phyloP scores from a whole-genome alignment of 2,329 filamentous ascomycete species.

The Xylaria sp. region DNA sequence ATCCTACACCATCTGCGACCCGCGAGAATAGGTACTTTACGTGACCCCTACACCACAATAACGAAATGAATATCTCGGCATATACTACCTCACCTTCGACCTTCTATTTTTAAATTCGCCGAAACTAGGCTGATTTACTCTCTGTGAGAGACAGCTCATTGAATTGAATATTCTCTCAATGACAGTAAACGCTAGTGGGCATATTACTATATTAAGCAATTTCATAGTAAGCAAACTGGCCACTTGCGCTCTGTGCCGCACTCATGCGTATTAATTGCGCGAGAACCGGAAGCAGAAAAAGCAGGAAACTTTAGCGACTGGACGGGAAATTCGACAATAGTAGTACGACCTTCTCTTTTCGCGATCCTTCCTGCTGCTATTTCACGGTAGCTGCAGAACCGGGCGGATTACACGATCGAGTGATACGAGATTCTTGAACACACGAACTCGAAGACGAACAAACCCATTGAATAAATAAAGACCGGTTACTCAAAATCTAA shows the following conservation, averaged over 20 bases:
- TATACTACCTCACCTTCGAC: neutral
- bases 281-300: neutral
- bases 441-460: neutral
- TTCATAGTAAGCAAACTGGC: conserved; percentile 5
- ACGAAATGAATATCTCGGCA: no score
- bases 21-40: no score
- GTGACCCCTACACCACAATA: no score
- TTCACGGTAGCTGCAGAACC: neutral
- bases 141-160: neutral
- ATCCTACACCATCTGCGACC: no score
- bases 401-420: neutral
- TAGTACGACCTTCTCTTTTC: neutral
- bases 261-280: neutral
- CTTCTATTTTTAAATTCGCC: neutral
- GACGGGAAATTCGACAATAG: neutral
- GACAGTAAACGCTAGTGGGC: conserved; percentile 1
- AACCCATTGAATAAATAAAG: neutral
- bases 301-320: neutral
- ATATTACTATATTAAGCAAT: conserved; percentile 1
- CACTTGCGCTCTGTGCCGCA: neutral
- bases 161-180: neutral
- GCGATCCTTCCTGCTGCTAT: neutral
- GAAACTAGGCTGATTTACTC: neutral
- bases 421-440: neutral
- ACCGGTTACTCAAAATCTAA: neutral